Evolutionary conservation across 2,329 filamentous ascomycete species (phyloP).

Genomic region (Epicoccum nigrum): DNA sequence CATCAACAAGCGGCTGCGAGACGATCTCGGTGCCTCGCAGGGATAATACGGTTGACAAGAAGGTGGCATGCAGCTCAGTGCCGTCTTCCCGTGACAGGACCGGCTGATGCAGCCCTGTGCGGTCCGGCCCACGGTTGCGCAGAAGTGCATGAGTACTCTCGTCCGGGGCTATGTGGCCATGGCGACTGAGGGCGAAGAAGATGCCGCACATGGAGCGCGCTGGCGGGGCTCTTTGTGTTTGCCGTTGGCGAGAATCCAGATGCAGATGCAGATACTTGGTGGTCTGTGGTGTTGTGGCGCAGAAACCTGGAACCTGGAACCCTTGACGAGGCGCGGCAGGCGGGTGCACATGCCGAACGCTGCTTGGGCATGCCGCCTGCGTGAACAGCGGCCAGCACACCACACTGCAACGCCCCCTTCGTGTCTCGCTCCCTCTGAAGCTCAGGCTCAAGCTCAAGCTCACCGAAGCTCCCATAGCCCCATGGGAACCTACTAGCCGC

Average conservation of each 20-base stretch:
- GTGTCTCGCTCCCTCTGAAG: constrained; percentile 9
- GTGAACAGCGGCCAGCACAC: too few species aligned
- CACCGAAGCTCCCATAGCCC: constrained; percentile 4
- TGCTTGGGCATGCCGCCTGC: too few species aligned
- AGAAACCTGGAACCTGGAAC: too few species aligned
- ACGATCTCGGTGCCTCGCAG: constrained; percentile 77
- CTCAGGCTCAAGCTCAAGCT: constrained; percentile 23
- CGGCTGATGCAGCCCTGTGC: constrained; percentile 24
- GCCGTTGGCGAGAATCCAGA: constrained; percentile 15
- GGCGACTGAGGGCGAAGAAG: constrained; percentile 56
- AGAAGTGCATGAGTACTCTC: constrained; percentile 33
- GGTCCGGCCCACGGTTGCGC: constrained; percentile 44
- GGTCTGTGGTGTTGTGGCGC: constrained; percentile 21
- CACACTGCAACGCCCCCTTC: neutral
- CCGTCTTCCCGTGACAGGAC: constrained; percentile 11
- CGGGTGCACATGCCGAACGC: constrained; percentile 26
- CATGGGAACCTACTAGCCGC: constrained; percentile 31
- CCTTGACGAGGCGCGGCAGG: neutral
- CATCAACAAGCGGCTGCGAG: constrained; percentile 73
- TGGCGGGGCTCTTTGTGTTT: too few species aligned
- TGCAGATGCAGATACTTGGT: too few species aligned
- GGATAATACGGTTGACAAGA: constrained; percentile 86
- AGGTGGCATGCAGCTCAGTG: constrained; percentile 57
- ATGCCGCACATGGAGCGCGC: constrained; percentile 53
- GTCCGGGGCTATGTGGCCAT: constrained; percentile 31